Evolutionary conservation across 2,329 filamentous ascomycete genomes (phyloP).

Genomic region (Lomentospora prolificans): DNA sequence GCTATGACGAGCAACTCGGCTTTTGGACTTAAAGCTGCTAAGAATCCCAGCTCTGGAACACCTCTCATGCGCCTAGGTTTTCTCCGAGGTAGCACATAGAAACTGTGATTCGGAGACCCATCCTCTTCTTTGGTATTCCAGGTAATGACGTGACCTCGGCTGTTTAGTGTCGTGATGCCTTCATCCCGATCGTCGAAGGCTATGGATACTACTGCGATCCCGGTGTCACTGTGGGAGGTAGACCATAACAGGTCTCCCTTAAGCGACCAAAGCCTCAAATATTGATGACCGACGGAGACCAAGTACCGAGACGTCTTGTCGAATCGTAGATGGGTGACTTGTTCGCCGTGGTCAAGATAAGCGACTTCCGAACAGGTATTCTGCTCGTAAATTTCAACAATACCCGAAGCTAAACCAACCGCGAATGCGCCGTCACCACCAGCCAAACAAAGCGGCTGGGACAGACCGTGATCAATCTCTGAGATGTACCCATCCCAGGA

Average conservation of each 20-base stretch:
- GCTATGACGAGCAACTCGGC: not conserved
- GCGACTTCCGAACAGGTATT: not conserved
- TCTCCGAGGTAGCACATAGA: not conserved
- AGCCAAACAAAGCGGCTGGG: not conserved
- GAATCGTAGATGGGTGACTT: not conserved
- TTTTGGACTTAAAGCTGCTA: not conserved
- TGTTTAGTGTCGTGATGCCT: not conserved
- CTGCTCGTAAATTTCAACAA: not conserved
- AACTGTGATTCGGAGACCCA: not conserved
- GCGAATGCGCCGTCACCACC: not conserved
- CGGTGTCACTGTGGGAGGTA: not conserved
- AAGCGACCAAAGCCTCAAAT: not conserved
- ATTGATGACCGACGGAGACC: not conserved
- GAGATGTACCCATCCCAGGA: not conserved
- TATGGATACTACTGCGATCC: not conserved
- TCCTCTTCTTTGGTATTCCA: not conserved
- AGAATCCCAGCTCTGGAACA: not conserved
- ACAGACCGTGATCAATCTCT: not conserved
- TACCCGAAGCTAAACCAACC: not conserved
- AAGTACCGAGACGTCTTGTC: not conserved
- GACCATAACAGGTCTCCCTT: not conserved
- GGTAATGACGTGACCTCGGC: not conserved
- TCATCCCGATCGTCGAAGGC: not conserved
- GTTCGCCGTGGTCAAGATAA: not conserved
- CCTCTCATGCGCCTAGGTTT: not conserved